These are phyloP conservation scores for Boletus tomentosulus DNA, from an alignment of 768 basidiomycete species.

Conservation along the genomic window DNA sequence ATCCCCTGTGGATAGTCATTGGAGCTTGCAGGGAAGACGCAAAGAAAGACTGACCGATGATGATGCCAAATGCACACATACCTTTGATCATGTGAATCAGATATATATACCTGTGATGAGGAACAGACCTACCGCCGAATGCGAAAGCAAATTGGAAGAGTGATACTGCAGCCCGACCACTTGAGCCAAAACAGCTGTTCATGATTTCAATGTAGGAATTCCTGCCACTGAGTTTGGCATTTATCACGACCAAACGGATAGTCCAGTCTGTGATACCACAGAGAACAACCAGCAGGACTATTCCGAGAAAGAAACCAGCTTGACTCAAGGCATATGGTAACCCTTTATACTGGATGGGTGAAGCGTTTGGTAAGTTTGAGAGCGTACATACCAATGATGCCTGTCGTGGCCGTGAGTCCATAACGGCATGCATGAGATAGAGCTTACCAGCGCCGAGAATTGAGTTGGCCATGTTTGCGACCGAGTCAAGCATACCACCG, in stretches of 20 bases:
- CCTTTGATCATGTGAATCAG: conserved; percentile 42
- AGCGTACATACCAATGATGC: conserved; percentile 61
- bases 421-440: conserved; percentile 1
- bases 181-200: conserved; percentile 86
- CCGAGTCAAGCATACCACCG: conserved; percentile 72
- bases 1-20: conserved; percentile 54
- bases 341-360: conserved; percentile 42
- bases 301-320: conserved; percentile 89
- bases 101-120: neutral
- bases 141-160: conserved; percentile 98
- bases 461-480: conserved; percentile 94
- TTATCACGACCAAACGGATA: conserved; percentile 90
- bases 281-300: conserved; percentile 75
- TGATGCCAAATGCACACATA: conserved; percentile 98
- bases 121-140: conserved; percentile 68
- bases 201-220: conserved; percentile 93
- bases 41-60: conserved; percentile 51
- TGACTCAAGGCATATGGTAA: conserved; percentile 92
- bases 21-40: neutral
- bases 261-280: conserved; percentile 96
- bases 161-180: conserved; percentile 90
- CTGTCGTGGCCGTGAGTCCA: conserved; percentile 33
- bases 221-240: conserved; percentile 92
- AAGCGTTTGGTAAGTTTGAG: neutral
- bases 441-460: conserved; percentile 85